Evolutionary conservation across 2,329 filamentous ascomycete species (phyloP), one percentile per base, ranked within the genome.

Genomic region (Penicillium vulpinum): DNA sequence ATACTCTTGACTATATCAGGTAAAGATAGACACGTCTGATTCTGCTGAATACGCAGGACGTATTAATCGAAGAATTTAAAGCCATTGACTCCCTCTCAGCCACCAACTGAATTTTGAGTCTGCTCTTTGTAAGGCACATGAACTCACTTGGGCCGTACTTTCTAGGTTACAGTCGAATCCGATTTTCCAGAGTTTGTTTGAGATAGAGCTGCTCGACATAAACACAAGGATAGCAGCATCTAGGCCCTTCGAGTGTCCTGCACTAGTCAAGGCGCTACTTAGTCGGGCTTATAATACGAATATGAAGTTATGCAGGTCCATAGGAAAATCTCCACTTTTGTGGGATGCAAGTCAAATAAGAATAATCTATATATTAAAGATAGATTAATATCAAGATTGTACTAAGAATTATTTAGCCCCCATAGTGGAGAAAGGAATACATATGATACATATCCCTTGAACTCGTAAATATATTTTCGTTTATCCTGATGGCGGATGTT

Each of bases 1-100:
- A 58, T 26, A 36, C 50, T 44, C 39, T 53, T 46, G 36, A 56
- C 59, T 35, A 18, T 26, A 57, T 60, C 18, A 6, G 54, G 62
- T 7, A 50, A 59, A 49, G 58, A 44, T 54, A 24, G 26, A 43
- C 49, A 52, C 11, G 21, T 50, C 44, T 4, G 50, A 49, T 62
- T 46, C 13, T 18, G 44, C 39, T 22, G 9, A 29, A 43, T 39
- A 11, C 6, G 18, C 43, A 51, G 36, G 44, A 61, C 57, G 44
- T 41, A 47, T 64, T 57, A 52, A 63, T 39, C 40, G 31, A 44
- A 33, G 47, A 38, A 31, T 40, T 43, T 4, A 21, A 15, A n/a
- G 26, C 26, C 29, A n/a, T 33, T 33, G 9, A 33, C 7, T 10
- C 31, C 9, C 24, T 24, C 10, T 39, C 35, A 48, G 33, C 50